A percentile compares a stretch with the other conserved stretches of the same genome.
phyloP scores from a whole-genome alignment of 129 eudicot genomes.

The Escallonia herrerae region DNA sequence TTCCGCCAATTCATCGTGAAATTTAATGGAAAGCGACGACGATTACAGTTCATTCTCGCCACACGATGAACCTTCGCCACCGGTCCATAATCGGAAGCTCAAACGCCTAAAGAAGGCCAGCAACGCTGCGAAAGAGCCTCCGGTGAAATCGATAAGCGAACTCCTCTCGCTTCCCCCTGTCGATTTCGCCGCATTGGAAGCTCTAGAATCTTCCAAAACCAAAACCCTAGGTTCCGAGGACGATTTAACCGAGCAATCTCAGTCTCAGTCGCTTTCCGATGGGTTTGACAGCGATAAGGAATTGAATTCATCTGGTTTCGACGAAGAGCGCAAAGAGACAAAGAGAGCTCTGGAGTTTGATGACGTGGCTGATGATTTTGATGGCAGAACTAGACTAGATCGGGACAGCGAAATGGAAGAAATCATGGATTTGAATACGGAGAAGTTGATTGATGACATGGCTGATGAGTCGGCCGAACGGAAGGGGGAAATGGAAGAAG shows the following conservation, averaged over 20 bases:
- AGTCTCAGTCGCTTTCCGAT: constrained; percentile 14
- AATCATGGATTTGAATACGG: not conserved
- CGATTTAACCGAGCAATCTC: not conserved
- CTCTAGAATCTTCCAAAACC: constrained; percentile 32
- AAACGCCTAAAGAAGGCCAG: constrained; percentile 50
- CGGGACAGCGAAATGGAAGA: constrained; percentile 1
- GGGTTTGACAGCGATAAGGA: constrained; percentile 6
- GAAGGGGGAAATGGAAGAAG: constrained; percentile 9
- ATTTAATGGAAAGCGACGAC: constrained; percentile 64
- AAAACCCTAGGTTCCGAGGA: not conserved
- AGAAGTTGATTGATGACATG: constrained; percentile 19
- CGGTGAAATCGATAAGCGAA: constrained; percentile 14
- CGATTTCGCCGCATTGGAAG: constrained; percentile 45
- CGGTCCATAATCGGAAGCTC: constrained; percentile 40
- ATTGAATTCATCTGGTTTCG: constrained; percentile 10
- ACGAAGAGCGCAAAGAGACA: constrained; percentile 27
- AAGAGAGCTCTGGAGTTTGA: constrained; percentile 58
- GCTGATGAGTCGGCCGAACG: not conserved
- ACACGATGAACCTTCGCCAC: no score
- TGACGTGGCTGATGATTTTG: constrained; percentile 20
- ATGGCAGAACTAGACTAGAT: constrained; percentile 12
- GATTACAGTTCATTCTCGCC: constrained; percentile 50
- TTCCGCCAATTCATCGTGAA: not conserved
- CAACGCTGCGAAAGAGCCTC: constrained; percentile 6
- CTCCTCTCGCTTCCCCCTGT: constrained; percentile 24